Evolutionary conservation across 176 grass and related monocot genomes (phyloP).

Genomic region (Oryza nivara): DNA sequence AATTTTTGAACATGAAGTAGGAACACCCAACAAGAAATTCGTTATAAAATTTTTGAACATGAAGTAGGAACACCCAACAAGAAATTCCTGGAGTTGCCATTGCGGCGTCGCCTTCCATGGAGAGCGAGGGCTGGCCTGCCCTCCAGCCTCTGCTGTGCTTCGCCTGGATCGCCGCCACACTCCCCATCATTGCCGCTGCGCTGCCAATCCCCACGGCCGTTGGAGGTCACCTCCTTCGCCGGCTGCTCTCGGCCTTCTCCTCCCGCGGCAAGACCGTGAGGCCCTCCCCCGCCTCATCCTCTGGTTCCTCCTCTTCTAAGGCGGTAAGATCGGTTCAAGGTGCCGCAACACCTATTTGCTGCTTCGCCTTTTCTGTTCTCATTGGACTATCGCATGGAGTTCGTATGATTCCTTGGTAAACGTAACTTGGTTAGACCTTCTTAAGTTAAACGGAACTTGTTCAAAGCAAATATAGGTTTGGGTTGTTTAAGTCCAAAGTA

Average conservation of each 20-base stretch:
- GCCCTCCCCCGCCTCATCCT: conserved; percentile 25
- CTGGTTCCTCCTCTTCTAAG: conserved; percentile 35
- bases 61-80: too few relatives aligned
- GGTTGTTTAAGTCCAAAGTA: not conserved
- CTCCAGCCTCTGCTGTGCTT: conserved; percentile 50
- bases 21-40: too few relatives aligned
- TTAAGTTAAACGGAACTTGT: not conserved
- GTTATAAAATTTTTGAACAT: too few relatives aligned
- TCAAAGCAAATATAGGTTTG: not conserved
- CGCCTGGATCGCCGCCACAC: conserved; percentile 51
- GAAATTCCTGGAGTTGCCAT: too few relatives aligned
- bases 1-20: too few relatives aligned
- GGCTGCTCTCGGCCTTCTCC: conserved; percentile 46
- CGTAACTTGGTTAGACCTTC: not conserved
- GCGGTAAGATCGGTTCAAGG: conserved; percentile 33
- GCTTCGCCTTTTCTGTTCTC: not conserved
- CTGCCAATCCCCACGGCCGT: conserved; percentile 50
- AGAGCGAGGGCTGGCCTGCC: conserved; percentile 12
- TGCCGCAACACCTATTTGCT: not conserved
- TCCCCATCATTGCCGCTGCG: conserved; percentile 55
- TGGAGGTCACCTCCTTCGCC: conserved; percentile 37
- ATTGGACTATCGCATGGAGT: not conserved
- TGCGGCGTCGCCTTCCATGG: conserved; percentile 33
- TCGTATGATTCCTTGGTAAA: not conserved
- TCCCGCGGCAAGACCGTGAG: conserved; percentile 56